phyloP scores from a whole-genome alignment of 768 basidiomycete species.

The Fomitopsis serialis region DNA sequence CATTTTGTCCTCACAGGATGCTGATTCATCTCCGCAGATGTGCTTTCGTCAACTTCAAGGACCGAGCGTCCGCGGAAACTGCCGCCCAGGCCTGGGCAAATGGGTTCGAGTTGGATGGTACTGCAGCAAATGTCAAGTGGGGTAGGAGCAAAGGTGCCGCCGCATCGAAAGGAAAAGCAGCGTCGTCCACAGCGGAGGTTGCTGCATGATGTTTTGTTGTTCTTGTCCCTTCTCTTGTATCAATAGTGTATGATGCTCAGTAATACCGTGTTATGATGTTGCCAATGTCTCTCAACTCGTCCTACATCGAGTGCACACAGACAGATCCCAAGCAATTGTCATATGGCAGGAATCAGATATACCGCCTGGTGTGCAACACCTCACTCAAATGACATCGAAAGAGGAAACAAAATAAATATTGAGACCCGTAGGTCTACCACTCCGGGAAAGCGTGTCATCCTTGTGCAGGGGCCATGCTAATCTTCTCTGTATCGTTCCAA shows the following conservation, averaged over 20 bases:
- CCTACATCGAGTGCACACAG: too few species aligned
- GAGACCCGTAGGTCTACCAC: slow-evolving; percentile 58
- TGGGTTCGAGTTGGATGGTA: slow-evolving; percentile 82
- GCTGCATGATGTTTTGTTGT: not conserved
- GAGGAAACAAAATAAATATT: slow-evolving; percentile 29
- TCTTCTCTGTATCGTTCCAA: slow-evolving; percentile 99
- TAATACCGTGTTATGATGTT: not conserved
- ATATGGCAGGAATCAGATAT: too few species aligned
- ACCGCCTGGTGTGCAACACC: too few species aligned
- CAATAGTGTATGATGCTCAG: not conserved
- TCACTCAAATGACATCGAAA: too few species aligned
- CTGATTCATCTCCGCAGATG: slow-evolving; percentile 44
- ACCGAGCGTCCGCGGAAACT: slow-evolving; percentile 75
- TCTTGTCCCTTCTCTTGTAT: not conserved
- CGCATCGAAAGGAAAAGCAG: slow-evolving; percentile 24
- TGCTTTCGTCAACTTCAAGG: slow-evolving; percentile 93
- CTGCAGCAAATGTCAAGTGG: slow-evolving; percentile 77
- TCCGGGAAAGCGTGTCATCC: slow-evolving; percentile 99
- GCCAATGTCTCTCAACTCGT: too few species aligned
- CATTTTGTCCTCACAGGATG: not conserved
- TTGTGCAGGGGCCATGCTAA: slow-evolving; percentile 99
- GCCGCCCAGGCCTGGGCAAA: slow-evolving; percentile 90
- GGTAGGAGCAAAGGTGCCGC: slow-evolving; percentile 62
- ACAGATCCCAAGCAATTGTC: too few species aligned
- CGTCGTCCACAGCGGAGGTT: slow-evolving; percentile 5